Conservation (phyloP, 2,329 filamentous ascomycete genomes). For the Fusarium sp. region DNA sequence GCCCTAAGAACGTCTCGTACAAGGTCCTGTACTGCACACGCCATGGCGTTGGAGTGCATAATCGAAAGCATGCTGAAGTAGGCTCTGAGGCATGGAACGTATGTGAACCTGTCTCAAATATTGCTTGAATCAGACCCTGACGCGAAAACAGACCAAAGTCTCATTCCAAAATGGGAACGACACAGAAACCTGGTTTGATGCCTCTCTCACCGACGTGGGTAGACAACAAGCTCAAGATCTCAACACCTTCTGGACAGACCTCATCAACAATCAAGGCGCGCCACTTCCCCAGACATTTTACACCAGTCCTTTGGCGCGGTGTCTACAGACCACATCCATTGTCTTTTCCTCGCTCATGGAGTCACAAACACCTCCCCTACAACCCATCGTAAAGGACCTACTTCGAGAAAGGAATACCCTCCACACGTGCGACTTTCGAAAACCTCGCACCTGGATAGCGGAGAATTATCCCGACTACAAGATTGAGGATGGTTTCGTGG, state of each 20-base stretch:
- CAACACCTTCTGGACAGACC: constrained; percentile 65
- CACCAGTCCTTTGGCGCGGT: constrained; percentile 71
- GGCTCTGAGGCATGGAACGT: constrained; percentile 71
- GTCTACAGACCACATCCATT: constrained; percentile 69
- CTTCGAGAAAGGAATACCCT: constrained; percentile 72
- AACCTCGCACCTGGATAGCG: constrained; percentile 63
- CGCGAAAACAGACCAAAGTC: constrained; percentile 51
- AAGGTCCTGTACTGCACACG: constrained; percentile 69
- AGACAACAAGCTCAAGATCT: constrained; percentile 67
- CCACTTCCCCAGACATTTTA: constrained; percentile 69
- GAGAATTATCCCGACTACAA: constrained; percentile 64
- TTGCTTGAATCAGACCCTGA: constrained; percentile 2
- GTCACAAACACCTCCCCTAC: constrained; percentile 59
- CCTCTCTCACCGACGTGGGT: constrained; percentile 67
- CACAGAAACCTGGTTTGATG: constrained; percentile 59
- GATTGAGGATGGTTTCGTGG: constrained; percentile 69
- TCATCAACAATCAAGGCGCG: constrained; percentile 62
- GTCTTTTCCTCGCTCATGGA: constrained; percentile 63
- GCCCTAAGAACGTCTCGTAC: constrained; percentile 63
- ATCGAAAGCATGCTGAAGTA: constrained; percentile 68
- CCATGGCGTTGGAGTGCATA: constrained; percentile 69
- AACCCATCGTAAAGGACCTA: constrained; percentile 70
- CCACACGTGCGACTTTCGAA: constrained; percentile 74
- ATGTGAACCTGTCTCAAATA: constrained; percentile 13
- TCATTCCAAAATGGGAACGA: constrained; percentile 59